These are phyloP conservation scores for Sugiyamaella xylanicola DNA, from an alignment of 1,139 yeast genomes.

Conservation along the genomic window DNA sequence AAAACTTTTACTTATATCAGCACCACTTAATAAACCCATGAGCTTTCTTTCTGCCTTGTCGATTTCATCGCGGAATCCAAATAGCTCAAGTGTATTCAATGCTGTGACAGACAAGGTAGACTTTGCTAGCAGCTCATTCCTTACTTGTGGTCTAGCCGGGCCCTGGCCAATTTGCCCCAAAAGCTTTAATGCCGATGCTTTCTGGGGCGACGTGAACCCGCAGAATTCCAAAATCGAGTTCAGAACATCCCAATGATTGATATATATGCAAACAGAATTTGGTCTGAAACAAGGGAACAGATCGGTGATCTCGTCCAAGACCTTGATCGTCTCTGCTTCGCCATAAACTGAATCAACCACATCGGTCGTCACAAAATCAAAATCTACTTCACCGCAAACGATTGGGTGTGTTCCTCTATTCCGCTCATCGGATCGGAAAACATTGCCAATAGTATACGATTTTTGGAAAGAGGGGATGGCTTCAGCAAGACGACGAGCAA, in stretches of 20 bases:
- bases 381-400: slow-evolving; percentile 77
- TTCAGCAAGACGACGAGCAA: slow-evolving; percentile 80
- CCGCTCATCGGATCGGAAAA: slow-evolving; percentile 66
- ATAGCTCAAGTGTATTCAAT: slow-evolving; percentile 74
- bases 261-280: slow-evolving; percentile 56
- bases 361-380: slow-evolving; percentile 63
- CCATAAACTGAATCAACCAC: slow-evolving; percentile 52
- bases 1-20: slow-evolving; percentile 56
- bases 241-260: slow-evolving; percentile 80
- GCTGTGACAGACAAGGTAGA: slow-evolving; percentile 79
- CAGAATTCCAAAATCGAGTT: slow-evolving; percentile 77
- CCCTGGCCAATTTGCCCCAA: slow-evolving; percentile 77
- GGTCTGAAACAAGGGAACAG: slow-evolving; percentile 65
- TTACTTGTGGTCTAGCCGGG: slow-evolving; percentile 65
- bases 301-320: slow-evolving; percentile 70
- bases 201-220: slow-evolving; percentile 70
- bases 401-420: slow-evolving; percentile 71
- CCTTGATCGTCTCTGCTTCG: slow-evolving; percentile 87
- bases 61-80: slow-evolving; percentile 72
- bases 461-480: slow-evolving; percentile 58
- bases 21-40: slow-evolving; percentile 71
- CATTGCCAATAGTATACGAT: slow-evolving; percentile 69
- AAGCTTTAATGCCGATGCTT: slow-evolving; percentile 65
- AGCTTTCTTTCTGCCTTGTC: slow-evolving; percentile 64
- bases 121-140: slow-evolving; percentile 65